Percentiles rank a stretch among this genome's conserved stretches.
Evolutionary conservation across 345 rosid genomes (phyloP).

Genomic region (Orychophragmus violaceus): DNA sequence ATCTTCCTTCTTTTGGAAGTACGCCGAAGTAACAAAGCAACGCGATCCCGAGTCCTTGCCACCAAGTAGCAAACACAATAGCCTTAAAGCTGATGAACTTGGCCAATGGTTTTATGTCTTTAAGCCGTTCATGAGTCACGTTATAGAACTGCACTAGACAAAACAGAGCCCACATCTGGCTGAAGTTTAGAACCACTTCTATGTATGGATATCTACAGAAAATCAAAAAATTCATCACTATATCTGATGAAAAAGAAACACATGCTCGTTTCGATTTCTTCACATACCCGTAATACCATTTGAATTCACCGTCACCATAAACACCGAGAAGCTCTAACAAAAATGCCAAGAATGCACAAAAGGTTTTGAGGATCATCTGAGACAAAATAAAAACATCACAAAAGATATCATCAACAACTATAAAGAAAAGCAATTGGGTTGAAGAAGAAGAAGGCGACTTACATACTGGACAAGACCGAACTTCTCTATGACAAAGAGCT

Average conservation of each 20-base stretch:
- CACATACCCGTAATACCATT: constrained; percentile 77
- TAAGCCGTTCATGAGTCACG: constrained; percentile 68
- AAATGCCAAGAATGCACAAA: constrained; percentile 66
- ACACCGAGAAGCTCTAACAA: constrained; percentile 64
- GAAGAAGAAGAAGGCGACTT: constrained; percentile 20
- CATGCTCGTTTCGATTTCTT: background rate
- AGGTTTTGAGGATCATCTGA: constrained; percentile 91
- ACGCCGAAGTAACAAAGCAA: constrained; percentile 51
- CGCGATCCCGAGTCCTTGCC: constrained; percentile 87
- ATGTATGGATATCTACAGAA: constrained; percentile 73
- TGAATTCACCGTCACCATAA: constrained; percentile 81
- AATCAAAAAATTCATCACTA: background rate
- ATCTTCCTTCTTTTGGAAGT: constrained; percentile 55
- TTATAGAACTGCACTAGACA: constrained; percentile 89
- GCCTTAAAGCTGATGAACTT: constrained; percentile 96
- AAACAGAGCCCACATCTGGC: constrained; percentile 93
- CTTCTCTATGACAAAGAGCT: constrained; percentile 56
- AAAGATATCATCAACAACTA: background rate
- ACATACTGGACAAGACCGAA: constrained; percentile 88
- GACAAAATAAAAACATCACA: background rate
- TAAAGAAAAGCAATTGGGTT: background rate
- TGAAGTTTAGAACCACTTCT: constrained; percentile 69
- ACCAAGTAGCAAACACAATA: constrained; percentile 91
- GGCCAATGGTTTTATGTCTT: constrained; percentile 65
- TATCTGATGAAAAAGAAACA: background rate